Evolutionary conservation across 352 stramenopile genomes (phyloP).

Genomic region (Globisporangium yorkense): DNA sequence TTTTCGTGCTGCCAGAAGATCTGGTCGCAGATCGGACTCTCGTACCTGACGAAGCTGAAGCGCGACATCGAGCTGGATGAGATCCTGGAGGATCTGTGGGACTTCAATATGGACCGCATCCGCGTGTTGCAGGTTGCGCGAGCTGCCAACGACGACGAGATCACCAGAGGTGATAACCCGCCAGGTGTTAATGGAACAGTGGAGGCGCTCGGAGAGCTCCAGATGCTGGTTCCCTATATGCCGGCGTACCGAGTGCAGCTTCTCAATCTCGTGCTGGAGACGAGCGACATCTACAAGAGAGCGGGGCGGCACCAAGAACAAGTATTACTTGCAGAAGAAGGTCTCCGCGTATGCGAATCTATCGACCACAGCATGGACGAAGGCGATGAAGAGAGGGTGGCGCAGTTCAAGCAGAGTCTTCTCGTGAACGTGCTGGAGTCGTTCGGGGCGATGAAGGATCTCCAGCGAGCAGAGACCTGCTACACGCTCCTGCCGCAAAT

Average conservation of each 20-base stretch:
- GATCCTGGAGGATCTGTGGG: conserved; percentile 74
- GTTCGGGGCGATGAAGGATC: conserved; percentile 36
- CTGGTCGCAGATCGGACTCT: conserved; percentile 60
- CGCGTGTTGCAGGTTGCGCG: conserved; percentile 38
- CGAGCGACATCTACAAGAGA: conserved; percentile 45
- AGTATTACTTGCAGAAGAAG: conserved; percentile 52
- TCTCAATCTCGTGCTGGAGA: conserved; percentile 38
- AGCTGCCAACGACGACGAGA: conserved; percentile 3
- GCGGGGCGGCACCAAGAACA: conserved; percentile 28
- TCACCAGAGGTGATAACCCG: neutral
- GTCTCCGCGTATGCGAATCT: conserved; percentile 43
- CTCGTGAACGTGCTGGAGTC: conserved; percentile 44
- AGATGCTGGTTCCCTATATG: conserved; percentile 69
- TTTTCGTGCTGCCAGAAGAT: conserved; percentile 41
- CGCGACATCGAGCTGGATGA: conserved; percentile 60
- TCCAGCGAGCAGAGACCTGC: conserved; percentile 56
- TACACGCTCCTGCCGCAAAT: conserved; percentile 38
- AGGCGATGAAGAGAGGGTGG: conserved; percentile 14
- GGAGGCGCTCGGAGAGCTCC: conserved; percentile 58
- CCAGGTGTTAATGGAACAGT: conserved; percentile 23
- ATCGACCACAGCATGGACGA: conserved; percentile 33
- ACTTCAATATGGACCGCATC: conserved; percentile 64
- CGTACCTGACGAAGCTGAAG: conserved; percentile 62
- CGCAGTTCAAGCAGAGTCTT: conserved; percentile 34
- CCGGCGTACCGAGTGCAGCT: conserved; percentile 28